A percentile compares a stretch with the other conserved stretches of the same genome.
Conservation (phyloP, 345 rosid genomes). For the Physaria fendleri region DNA sequence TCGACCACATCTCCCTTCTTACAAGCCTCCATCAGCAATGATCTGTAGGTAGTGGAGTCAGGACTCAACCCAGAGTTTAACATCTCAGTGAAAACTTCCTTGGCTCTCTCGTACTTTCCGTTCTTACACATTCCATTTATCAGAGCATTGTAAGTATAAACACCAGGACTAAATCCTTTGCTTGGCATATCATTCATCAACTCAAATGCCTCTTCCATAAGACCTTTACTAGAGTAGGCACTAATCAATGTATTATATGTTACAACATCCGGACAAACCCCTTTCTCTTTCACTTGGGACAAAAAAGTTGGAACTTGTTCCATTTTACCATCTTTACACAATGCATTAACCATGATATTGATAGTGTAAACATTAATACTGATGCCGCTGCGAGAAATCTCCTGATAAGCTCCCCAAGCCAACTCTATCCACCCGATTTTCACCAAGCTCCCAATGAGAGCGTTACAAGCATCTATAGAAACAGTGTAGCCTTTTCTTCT, state of each 20-base stretch:
- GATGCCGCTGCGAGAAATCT: constrained; percentile 28
- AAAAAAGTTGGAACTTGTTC: constrained; percentile 40
- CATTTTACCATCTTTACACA: constrained; percentile 65
- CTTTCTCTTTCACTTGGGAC: constrained; percentile 45
- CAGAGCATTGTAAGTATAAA: constrained; percentile 57
- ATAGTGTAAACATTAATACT: constrained; percentile 44
- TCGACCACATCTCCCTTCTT: constrained; percentile 45
- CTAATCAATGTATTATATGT: constrained; percentile 68
- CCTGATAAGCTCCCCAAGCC: constrained; percentile 50
- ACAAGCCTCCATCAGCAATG: constrained; percentile 61
- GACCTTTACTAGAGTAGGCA: constrained; percentile 57
- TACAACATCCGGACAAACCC: constrained; percentile 55
- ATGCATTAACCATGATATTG: constrained; percentile 86
- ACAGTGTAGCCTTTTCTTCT: constrained; percentile 38
- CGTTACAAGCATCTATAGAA: constrained; percentile 56
- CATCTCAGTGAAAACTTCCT: constrained; percentile 56
- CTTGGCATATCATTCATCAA: constrained; percentile 48
- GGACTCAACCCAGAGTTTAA: constrained; percentile 46
- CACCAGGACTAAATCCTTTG: constrained; percentile 60
- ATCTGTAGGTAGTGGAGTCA: constrained; percentile 58
- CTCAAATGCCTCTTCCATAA: constrained; percentile 53
- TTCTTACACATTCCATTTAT: constrained; percentile 60
- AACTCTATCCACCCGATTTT: constrained; percentile 57
- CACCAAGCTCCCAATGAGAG: constrained; percentile 69
- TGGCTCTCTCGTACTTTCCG: constrained; percentile 49